A percentile compares a stretch with the other conserved stretches of the same genome.
Evolutionary conservation across 2,329 filamentous ascomycete species (phyloP).

Genomic region (Apiospora pterosperma): DNA sequence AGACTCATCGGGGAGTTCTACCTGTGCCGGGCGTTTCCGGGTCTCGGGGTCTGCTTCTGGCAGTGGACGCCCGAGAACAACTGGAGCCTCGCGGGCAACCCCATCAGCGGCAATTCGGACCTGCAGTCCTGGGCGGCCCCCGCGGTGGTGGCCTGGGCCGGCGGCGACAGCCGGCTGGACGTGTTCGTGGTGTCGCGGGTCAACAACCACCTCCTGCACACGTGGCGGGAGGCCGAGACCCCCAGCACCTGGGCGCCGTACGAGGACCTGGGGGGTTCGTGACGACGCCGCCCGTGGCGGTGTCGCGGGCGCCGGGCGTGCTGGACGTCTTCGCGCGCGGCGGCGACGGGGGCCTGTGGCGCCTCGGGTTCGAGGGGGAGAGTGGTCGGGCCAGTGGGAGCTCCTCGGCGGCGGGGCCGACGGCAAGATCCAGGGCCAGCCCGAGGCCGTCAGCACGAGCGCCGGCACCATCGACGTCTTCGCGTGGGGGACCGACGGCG

Average conservation of each 20-base stretch:
- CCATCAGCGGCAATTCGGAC: not conserved
- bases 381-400: not conserved
- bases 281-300: conserved; percentile 4
- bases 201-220: conserved; percentile 6
- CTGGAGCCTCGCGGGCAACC: not conserved
- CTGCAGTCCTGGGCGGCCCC: conserved; percentile 5
- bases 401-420: not conserved
- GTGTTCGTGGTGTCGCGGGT: not conserved
- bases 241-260: not conserved
- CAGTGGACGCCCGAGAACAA: not conserved
- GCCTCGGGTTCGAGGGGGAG: not conserved
- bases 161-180: conserved; percentile 1
- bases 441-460: conserved; percentile 1
- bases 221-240: not conserved
- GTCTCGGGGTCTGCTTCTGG: not conserved
- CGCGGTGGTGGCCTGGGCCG: not conserved
- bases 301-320: not conserved
- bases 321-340: conserved; percentile 4
- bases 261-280: conserved; percentile 6
- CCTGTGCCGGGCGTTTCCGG: not conserved
- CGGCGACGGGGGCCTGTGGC: conserved; percentile 3
- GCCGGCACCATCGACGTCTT: conserved; percentile 4
- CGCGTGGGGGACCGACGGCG: conserved; percentile 3
- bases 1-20: not conserved
- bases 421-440: conserved; percentile 3